Percentiles rank a stretch among this genome's conserved stretches.
Evolutionary conservation across 352 stramenopile genomes (phyloP).

Genomic region (Blastocystis hominis): DNA sequence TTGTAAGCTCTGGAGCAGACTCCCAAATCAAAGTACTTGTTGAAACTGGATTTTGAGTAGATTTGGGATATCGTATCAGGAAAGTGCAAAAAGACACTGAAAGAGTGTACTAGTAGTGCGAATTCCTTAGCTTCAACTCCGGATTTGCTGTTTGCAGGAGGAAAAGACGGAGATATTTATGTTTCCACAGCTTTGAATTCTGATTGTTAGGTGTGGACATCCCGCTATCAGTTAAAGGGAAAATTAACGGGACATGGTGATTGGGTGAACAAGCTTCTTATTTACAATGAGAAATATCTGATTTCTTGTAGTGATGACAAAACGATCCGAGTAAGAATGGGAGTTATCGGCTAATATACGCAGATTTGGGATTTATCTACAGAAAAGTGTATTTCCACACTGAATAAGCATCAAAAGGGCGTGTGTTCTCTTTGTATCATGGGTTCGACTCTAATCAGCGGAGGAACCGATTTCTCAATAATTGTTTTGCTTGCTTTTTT

Average conservation of each 20-base stretch:
- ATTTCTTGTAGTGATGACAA: constrained; percentile 23
- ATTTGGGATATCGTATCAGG: constrained; percentile 27
- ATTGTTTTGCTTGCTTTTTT: not conserved
- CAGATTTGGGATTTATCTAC: not conserved
- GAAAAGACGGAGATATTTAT: constrained; percentile 30
- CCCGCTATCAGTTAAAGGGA: not conserved
- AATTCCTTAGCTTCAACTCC: not conserved
- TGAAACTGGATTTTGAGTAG: not conserved
- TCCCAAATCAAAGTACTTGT: not conserved
- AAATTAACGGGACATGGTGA: not conserved
- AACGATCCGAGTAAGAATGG: not conserved
- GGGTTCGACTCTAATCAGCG: not conserved
- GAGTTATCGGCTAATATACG: not conserved
- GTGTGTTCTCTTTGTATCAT: not conserved
- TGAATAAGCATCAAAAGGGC: not conserved
- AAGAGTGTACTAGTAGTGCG: not conserved
- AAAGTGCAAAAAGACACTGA: not conserved
- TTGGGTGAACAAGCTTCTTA: not conserved
- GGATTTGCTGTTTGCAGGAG: not conserved
- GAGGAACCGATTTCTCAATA: constrained; percentile 10
- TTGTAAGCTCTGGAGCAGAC: not conserved
- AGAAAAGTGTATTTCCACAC: not conserved
- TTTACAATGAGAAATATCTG: not conserved
- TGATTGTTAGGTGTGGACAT: not conserved
- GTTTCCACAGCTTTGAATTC: not conserved